These are phyloP conservation scores for Rhodosporidiobolus odoratus DNA, from an alignment of 768 basidiomycete genomes.

Conservation along the genomic window DNA sequence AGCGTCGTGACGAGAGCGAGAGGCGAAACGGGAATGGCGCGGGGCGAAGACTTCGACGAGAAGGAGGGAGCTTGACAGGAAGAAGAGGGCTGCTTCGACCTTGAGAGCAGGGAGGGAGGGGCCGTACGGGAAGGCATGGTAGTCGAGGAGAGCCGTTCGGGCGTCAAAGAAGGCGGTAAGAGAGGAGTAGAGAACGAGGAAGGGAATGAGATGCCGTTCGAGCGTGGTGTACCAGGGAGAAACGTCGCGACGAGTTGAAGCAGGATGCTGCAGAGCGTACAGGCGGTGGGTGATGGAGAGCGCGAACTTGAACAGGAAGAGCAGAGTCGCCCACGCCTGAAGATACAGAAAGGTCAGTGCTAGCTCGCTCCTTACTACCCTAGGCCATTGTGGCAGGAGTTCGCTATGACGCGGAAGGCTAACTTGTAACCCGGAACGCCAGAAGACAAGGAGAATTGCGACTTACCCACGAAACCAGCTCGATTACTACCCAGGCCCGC, in stretches of 20 bases:
- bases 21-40: slow-evolving; percentile 17
- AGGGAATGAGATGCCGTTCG: slow-evolving; percentile 36
- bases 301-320: slow-evolving; percentile 25
- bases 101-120: not conserved
- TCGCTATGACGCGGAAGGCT: too few relatives aligned
- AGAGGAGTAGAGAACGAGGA: slow-evolving; percentile 23
- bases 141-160: slow-evolving; percentile 35
- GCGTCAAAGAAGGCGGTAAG: slow-evolving; percentile 40
- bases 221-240: slow-evolving; percentile 21
- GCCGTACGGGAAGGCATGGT: not conserved
- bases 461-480: slow-evolving; percentile 25
- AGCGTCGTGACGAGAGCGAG: not conserved
- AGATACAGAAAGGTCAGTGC: not conserved
- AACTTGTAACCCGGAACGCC: too few relatives aligned
- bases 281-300: slow-evolving; percentile 27
- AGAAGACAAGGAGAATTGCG: not conserved
- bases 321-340: slow-evolving; percentile 29
- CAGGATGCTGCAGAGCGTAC: slow-evolving; percentile 14
- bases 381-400: too few relatives aligned
- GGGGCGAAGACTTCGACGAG: slow-evolving; percentile 37
- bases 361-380: too few relatives aligned
- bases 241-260: slow-evolving; percentile 9
- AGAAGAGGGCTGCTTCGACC: slow-evolving; percentile 23
- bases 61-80: slow-evolving; percentile 20
- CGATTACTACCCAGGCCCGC: not conserved